These are phyloP conservation scores for Yueomyces sinensis DNA, from an alignment of 805 yeast species.

Conservation along the genomic window DNA sequence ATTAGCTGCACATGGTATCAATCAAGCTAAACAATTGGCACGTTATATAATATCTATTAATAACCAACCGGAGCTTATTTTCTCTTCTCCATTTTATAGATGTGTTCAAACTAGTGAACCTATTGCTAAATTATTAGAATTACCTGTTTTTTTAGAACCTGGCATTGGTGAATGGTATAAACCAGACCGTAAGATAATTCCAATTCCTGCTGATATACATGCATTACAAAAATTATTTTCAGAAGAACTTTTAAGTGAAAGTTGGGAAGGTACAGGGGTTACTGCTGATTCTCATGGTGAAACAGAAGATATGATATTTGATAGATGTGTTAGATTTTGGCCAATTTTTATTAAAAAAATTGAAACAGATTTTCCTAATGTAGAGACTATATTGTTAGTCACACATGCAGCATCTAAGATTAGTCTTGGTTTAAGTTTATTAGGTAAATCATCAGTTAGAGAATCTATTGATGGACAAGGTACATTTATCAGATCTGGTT, in stretches of 20 bases:
- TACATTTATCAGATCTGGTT: conserved; percentile 52
- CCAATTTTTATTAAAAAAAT: conserved; percentile 41
- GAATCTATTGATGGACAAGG: conserved; percentile 38
- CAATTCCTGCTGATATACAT: conserved; percentile 48
- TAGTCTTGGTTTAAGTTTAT: conserved; percentile 67
- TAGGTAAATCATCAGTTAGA: conserved; percentile 37
- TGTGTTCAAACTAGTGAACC: conserved; percentile 78
- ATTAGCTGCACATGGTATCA: conserved; percentile 75
- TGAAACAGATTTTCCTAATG: conserved; percentile 43
- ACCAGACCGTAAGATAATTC: conserved; percentile 52
- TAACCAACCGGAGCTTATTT: conserved; percentile 57
- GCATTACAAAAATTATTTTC: conserved; percentile 42
- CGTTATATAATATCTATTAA: conserved; percentile 35
- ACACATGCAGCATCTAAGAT: conserved; percentile 93
- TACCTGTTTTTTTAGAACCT: conserved; percentile 55
- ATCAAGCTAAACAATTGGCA: conserved; percentile 75
- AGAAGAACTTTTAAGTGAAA: conserved; percentile 15
- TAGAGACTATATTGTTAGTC: conserved; percentile 53
- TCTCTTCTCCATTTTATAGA: conserved; percentile 78
- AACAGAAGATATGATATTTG: conserved; percentile 52
- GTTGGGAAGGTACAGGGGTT: conserved; percentile 13
- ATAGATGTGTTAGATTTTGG: conserved; percentile 47
- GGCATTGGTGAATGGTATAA: conserved; percentile 93
- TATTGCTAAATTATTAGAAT: conserved; percentile 41
- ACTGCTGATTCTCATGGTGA: conserved; percentile 49